phyloP scores from a whole-genome alignment of 352 stramenopile genomes.

The Pythium brassicae region DNA sequence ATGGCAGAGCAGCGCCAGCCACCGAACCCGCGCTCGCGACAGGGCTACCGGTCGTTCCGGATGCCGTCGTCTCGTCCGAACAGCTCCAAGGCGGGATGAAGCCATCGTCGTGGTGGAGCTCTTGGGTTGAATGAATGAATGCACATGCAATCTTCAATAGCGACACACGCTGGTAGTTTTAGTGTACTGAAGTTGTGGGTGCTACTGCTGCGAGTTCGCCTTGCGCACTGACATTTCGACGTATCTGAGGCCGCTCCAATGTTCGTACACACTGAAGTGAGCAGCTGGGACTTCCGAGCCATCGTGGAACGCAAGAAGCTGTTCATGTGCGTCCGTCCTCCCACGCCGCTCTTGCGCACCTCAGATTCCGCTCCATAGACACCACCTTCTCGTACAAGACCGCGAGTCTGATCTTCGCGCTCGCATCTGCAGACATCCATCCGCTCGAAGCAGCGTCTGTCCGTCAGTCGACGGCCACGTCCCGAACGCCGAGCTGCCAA shows the following conservation, averaged over 20 bases:
- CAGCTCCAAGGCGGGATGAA: slow-evolving; percentile 7
- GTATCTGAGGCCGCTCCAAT: no score
- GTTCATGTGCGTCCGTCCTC: not conserved
- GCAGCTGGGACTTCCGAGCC: no score
- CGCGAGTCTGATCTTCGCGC: slow-evolving; percentile 30
- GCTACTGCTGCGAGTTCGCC: no score
- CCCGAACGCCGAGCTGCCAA: not conserved
- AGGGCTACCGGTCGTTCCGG: slow-evolving; percentile 52
- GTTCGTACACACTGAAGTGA: no score
- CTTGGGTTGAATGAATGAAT: no score
- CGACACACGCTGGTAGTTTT: no score
- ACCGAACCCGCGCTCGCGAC: slow-evolving; percentile 35
- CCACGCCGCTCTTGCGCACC: slow-evolving; percentile 13
- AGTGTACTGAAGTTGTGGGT: no score
- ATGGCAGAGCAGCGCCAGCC: slow-evolving; percentile 43
- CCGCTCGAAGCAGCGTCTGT: not conserved
- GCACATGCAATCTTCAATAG: no score
- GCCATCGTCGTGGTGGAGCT: no score
- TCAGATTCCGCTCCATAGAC: slow-evolving; percentile 34
- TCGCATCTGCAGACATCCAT: slow-evolving; percentile 27
- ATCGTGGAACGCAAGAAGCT: no score
- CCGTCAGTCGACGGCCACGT: not conserved
- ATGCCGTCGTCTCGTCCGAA: slow-evolving; percentile 24
- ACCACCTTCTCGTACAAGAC: slow-evolving; percentile 39
- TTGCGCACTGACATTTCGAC: slow-evolving; percentile 30